Evolutionary conservation across 805 yeast species (phyloP).

Genomic region (Candida dendrica): DNA sequence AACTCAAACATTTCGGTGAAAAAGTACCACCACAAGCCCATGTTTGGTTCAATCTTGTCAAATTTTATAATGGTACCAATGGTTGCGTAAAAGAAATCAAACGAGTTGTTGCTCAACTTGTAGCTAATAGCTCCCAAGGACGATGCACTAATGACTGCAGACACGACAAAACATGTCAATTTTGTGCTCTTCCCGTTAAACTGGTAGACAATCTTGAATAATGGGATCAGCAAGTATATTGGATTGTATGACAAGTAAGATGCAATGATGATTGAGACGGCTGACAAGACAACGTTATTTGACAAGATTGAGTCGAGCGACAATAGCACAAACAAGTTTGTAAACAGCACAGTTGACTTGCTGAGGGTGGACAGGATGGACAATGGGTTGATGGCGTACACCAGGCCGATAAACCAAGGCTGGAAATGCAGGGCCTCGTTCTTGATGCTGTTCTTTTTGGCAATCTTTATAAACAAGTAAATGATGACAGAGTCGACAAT

Average conservation of each 20-base stretch:
- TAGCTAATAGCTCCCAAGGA: conserved; percentile 32
- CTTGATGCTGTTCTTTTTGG: conserved; percentile 25
- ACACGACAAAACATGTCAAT: conserved; percentile 19
- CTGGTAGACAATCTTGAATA: conserved; percentile 26
- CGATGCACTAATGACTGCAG: conserved; percentile 20
- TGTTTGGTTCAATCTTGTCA: conserved; percentile 74
- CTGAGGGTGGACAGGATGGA: conserved; percentile 61
- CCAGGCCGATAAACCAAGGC: conserved; percentile 46
- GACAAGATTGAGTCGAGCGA: conserved; percentile 38
- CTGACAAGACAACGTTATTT: conserved; percentile 34
- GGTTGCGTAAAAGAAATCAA: conserved; percentile 42
- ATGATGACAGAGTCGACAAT: conserved; percentile 54
- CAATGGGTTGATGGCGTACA: conserved; percentile 78
- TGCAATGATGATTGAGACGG: conserved; percentile 52
- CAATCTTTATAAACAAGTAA: conserved; percentile 41
- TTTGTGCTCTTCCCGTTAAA: conserved; percentile 3
- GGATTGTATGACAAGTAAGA: conserved; percentile 61
- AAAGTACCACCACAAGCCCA: conserved; percentile 98
- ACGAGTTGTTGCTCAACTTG: conserved; percentile 28
- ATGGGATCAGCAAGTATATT: conserved; percentile 50
- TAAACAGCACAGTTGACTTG: conserved; percentile 57
- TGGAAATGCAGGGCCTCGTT: conserved; percentile 8
- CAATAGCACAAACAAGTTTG: conserved; percentile 48
- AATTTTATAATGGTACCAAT: conserved; percentile 56
- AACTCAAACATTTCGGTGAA: conserved; percentile 92